Evolutionary conservation across 2,329 filamentous ascomycete species (phyloP).

Genomic region (Aspergillus sclerotialis): DNA sequence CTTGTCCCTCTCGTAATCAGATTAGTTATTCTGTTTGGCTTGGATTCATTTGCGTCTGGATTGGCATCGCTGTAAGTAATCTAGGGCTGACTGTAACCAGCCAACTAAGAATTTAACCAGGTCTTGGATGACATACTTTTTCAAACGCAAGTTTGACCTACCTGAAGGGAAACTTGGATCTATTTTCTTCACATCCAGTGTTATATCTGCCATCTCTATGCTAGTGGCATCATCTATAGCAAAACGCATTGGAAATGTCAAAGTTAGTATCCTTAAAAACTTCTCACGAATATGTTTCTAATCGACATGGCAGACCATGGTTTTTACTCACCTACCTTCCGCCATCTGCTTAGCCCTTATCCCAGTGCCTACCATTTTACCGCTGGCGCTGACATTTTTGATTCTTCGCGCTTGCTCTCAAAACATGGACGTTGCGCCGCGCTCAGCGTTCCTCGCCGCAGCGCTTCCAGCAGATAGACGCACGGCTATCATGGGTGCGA

Average conservation of each 20-base stretch:
- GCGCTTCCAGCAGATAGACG: constrained; percentile 59
- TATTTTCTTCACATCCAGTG: constrained; percentile 45
- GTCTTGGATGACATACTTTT: constrained; percentile 51
- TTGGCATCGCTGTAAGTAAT: constrained; percentile 54
- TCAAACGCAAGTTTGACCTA: constrained; percentile 49
- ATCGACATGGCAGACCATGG: constrained; percentile 55
- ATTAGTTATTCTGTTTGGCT: constrained; percentile 59
- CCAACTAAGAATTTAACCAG: constrained; percentile 17
- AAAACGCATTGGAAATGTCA: constrained; percentile 52
- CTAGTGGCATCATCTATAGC: constrained; percentile 56
- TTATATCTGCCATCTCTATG: constrained; percentile 37
- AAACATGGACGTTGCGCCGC: constrained; percentile 65
- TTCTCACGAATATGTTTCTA: constrained; percentile 4
- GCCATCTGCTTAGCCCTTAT: constrained; percentile 59
- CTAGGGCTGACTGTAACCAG: constrained; percentile 21
- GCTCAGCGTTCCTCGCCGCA: constrained; percentile 62
- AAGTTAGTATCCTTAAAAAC: constrained; percentile 19
- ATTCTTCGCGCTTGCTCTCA: constrained; percentile 55
- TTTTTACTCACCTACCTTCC: constrained; percentile 66
- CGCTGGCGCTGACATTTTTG: constrained; percentile 53
- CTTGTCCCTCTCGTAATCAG: constrained; percentile 31
- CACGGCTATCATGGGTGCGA: constrained; percentile 63
- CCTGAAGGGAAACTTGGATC: constrained; percentile 48
- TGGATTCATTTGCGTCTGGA: constrained; percentile 65
- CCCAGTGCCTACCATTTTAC: constrained; percentile 48